Base-by-base conservation (phyloP, 441 rosid species). In the Mallotus repandus region DNA sequence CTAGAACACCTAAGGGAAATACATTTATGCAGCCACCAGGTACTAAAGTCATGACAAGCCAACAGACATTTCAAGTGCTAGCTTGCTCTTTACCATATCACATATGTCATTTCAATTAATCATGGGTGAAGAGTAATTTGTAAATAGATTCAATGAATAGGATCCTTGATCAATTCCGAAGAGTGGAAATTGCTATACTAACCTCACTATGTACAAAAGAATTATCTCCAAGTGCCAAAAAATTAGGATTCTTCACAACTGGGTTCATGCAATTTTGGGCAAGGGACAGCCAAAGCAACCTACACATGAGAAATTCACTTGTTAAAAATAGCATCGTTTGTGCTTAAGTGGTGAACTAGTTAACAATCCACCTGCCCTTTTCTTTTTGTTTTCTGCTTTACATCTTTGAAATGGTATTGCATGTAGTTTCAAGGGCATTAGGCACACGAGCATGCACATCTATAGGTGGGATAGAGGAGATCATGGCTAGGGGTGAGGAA, bases 161-260 rank as follows among this genome's bases (percentile, higher is more conserved):
- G 35, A 54, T 55, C 58, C 55, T 41, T 22, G n/a, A 63, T 71
- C 66, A 76, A 54, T 66, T 49, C 55, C 49, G n/a, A 73, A 14
- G 78, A n/a, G 45, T 55, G 55, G 46, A 32, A 15, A 50, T 59
- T 43, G 48, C 22, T 16, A 38, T 41, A 19, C 77, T 73, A 53
- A 76, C 77, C 80, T 76, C 76, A 59, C 63, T 49, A 45, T 32
- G 12, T 29, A 19, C 38, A 69, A 18, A 60, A 76, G 15, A 9
- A 46, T 32, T 35, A 66, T 48, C 69, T 48, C 56, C 69, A 22
- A 66, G 18, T 46, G 69, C 55, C 56, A 22, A 66, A 48, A 48
- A 21, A 12, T 66, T 15, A 13, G 41, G 38, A 11, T 66, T 53
- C 55, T 48, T 49, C 59, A 35, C 56, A 59, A 32, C 18, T 29